Evolutionary conservation across 2,329 filamentous ascomycete species (phyloP).

Genomic region (Chaetothyriales sp.): DNA sequence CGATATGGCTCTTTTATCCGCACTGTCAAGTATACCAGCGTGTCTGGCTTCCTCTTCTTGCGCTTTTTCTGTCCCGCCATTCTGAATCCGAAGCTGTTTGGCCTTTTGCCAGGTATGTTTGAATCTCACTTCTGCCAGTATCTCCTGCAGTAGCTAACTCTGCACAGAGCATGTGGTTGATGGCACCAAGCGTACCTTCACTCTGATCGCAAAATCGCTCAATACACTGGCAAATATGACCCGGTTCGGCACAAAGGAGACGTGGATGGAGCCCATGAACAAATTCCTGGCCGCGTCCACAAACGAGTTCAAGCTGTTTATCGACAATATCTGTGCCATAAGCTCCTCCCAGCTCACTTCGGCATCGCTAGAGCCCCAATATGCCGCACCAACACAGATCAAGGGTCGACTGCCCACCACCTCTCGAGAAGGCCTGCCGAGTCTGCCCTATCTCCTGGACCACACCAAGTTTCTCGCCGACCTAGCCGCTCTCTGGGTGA

Average conservation of each 20-base stretch:
- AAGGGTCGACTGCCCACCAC: conserved; percentile 64
- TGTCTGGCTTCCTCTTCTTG: conserved; percentile 86
- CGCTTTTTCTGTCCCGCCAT: conserved; percentile 96
- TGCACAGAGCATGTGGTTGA: conserved; percentile 59
- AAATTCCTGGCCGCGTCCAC: conserved; percentile 63
- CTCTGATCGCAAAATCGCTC: conserved; percentile 79
- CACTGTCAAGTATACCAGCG: conserved; percentile 81
- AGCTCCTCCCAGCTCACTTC: conserved; percentile 53
- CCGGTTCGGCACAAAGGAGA: conserved; percentile 82
- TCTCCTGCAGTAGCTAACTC: conserved; percentile 12
- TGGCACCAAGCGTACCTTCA: conserved; percentile 72
- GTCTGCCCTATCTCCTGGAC: conserved; percentile 83
- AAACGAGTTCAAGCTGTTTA: conserved; percentile 67
- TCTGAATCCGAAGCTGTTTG: conserved; percentile 85
- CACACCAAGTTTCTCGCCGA: conserved; percentile 71
- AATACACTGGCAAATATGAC: conserved; percentile 84
- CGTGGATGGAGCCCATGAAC: conserved; percentile 99
- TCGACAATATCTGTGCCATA: conserved; percentile 74
- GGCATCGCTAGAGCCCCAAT: conserved; percentile 43
- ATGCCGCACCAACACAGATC: conserved; percentile 85
- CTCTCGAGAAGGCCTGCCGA: conserved; percentile 81
- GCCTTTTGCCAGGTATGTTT: conserved; percentile 53
- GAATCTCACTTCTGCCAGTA: not conserved
- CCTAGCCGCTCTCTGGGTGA: conserved; percentile 49
- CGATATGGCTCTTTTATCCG: conserved; percentile 85